Base-by-base conservation (phyloP, 164 flowering plant species). In the Akebia trifoliata region DNA sequence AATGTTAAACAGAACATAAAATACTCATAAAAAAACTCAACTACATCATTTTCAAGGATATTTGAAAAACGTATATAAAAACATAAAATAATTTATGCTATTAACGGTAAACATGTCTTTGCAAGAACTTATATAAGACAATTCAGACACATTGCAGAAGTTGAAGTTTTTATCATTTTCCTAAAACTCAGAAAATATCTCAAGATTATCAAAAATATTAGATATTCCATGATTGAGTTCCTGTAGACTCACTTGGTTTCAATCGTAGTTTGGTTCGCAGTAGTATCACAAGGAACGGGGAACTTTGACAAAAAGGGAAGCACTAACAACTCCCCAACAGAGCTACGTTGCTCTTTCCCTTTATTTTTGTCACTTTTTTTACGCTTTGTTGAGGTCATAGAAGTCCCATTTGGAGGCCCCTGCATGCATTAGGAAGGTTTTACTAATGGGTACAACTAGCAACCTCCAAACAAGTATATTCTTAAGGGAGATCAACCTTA, bases 241-340 rank as follows among this genome's bases (percentile, higher is more conserved):
- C 4, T 7, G 34, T 35, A 25, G 22, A 78, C 91, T 81, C 61
- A 87, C 96, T 75, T 67, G 37, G 69, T 73, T 47, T 60, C 17
- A 15, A 67, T 55, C 44, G 44, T 70, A 22, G 81, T 45, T 50
- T 71, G 59, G 26, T 54, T 52, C 31, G 65, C 52, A 60, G 61
- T 72, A 31, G 61, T 55, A 60, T 69, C 75, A 24, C 79, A 63
- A 6, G 96, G 93, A 69, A 80, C 59, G 21, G 85, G 76, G 56
- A 83, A 83, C 78, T 81, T 83, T 21, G 88, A 82, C 68, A 88
- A 51, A 72, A 76, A 88, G 21, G 96, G 96, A 61, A 88, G 74
- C 53, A 83, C 92, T 60, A 88, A 65, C 72, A 82, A 64, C 62
- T 84, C 90, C 68, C 96, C 96, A 45, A 84, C 66, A 36, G 77